Percentiles rank a stretch among this genome's conserved stretches.
These are phyloP conservation scores for Pythium myriotylum DNA, from an alignment of 352 stramenopile species.

Conservation along the genomic window DNA sequence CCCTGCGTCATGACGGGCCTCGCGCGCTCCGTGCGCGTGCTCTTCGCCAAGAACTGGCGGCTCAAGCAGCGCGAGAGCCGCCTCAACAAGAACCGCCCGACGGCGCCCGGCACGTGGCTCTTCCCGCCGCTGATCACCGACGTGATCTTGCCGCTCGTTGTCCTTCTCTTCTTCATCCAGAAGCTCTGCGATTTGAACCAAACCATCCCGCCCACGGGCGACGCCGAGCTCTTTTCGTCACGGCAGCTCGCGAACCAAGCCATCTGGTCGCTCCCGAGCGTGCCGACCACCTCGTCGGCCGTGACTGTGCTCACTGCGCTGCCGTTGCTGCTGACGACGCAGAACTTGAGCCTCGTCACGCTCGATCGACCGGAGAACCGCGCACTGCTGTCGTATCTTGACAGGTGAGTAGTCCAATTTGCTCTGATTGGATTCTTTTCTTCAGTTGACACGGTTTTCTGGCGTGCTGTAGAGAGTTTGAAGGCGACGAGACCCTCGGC, in stretches of 20 bases:
- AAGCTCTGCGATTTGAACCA: conserved; percentile 63
- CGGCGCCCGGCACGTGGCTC: conserved; percentile 45
- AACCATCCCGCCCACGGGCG: conserved; percentile 15
- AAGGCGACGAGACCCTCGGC: conserved; percentile 41
- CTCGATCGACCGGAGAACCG: conserved; percentile 54
- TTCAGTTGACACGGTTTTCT: not conserved
- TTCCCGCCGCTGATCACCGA: conserved; percentile 71
- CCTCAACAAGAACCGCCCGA: conserved; percentile 50
- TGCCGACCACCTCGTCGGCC: conserved; percentile 21
- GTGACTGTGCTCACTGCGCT: conserved; percentile 53
- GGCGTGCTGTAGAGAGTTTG: conserved; percentile 46
- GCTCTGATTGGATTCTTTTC: conserved; percentile 1
- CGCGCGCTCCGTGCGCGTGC: conserved; percentile 37
- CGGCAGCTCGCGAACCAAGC: not conserved
- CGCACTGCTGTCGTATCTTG: conserved; percentile 53
- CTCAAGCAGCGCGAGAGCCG: conserved; percentile 78
- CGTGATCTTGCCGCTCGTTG: conserved; percentile 60
- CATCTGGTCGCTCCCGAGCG: not conserved
- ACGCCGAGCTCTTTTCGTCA: not conserved
- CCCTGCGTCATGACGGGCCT: conserved; percentile 22
- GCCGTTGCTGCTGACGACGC: conserved; percentile 53
- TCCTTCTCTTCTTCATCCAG: conserved; percentile 64
- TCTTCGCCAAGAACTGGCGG: conserved; percentile 87
- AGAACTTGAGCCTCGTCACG: conserved; percentile 58
- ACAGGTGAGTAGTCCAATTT: conserved; percentile 22